Conservation (phyloP, 2,329 filamentous ascomycete species). For the Scleromitrula shiraiana region DNA sequence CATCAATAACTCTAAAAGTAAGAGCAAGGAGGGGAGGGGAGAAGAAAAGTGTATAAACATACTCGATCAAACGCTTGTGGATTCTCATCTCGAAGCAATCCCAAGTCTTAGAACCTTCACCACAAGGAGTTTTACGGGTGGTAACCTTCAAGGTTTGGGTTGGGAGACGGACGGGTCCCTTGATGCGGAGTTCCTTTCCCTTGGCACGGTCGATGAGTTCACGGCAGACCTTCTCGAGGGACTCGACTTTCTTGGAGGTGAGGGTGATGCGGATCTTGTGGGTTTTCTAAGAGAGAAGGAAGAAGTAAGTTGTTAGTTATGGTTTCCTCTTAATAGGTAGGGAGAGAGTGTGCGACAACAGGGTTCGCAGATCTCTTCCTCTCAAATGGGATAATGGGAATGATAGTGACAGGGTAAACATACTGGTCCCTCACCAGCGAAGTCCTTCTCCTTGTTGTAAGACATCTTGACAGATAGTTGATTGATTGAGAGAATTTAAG, state of each 20-base stretch:
- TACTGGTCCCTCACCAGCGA: constrained; percentile 76
- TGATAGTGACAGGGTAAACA: constrained; percentile 32
- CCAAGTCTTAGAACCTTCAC: constrained; percentile 99
- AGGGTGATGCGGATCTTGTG: constrained; percentile 99
- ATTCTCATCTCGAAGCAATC: constrained; percentile 98
- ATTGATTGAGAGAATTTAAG: constrained; percentile 2
- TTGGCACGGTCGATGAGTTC: constrained; percentile 98
- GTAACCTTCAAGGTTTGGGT: constrained; percentile 81
- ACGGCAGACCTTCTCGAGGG: constrained; percentile 95
- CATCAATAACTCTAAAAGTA: background rate
- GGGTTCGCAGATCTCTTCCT: too few species aligned
- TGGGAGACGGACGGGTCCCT: constrained; percentile 94
- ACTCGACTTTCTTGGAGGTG: constrained; percentile 86
- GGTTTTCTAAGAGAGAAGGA: constrained; percentile 57
- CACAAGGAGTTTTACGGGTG: constrained; percentile 94
- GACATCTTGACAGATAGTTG: constrained; percentile 55
- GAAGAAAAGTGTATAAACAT: constrained; percentile 32
- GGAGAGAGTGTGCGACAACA: background rate
- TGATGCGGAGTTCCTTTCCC: constrained; percentile 96
- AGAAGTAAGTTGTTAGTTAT: background rate
- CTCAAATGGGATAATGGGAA: background rate
- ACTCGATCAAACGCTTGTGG: constrained; percentile 97
- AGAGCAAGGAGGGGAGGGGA: background rate
- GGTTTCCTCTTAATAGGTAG: background rate
- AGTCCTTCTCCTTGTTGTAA: constrained; percentile 94